Percentiles rank a stretch among this genome's conserved stretches.
Conservation (phyloP, 2,329 filamentous ascomycete species). For the Plectosphaerella plurivora region DNA sequence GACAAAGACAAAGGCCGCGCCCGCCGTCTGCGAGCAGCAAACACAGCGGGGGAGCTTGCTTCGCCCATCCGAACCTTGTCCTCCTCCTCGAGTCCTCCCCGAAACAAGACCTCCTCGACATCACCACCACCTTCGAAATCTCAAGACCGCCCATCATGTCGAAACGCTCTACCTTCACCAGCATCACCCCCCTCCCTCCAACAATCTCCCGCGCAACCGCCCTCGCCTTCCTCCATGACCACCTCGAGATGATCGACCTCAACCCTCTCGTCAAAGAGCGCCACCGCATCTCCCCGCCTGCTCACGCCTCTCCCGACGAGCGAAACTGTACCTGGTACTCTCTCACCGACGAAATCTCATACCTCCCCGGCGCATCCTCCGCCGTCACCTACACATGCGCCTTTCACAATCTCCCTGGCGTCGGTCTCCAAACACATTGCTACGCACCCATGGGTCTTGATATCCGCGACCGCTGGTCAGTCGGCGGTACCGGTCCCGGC, state of each 20-base stretch:
- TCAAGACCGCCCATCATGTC: slow-evolving; percentile 45
- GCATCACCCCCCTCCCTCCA: slow-evolving; percentile 70
- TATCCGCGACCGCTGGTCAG: slow-evolving; percentile 72
- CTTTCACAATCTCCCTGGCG: slow-evolving; percentile 66
- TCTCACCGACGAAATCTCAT: slow-evolving; percentile 71
- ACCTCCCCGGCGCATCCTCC: slow-evolving; percentile 64
- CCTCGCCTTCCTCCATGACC: slow-evolving; percentile 70
- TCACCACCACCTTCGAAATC: too few species aligned
- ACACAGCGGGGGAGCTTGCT: too few species aligned
- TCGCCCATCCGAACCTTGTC: too few species aligned
- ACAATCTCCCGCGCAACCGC: slow-evolving; percentile 66
- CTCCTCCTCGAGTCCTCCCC: too few species aligned
- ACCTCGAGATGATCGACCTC: slow-evolving; percentile 79
- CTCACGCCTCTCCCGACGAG: slow-evolving; percentile 66
- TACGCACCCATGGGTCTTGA: slow-evolving; percentile 80
- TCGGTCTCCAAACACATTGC: slow-evolving; percentile 74
- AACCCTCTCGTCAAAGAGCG: slow-evolving; percentile 78
- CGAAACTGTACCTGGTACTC: slow-evolving; percentile 71
- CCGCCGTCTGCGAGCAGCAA: too few species aligned
- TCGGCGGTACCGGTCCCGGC: slow-evolving; percentile 67
- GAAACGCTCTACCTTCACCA: slow-evolving; percentile 69
- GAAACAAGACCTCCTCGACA: too few species aligned
- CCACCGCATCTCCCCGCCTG: slow-evolving; percentile 62
- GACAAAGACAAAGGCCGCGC: too few species aligned
- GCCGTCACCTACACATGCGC: slow-evolving; percentile 75